Evolutionary conservation across 768 basidiomycete species (phyloP), one percentile per base, ranked within the genome.

Genomic region (Cystobasidiopsis lactophilus): DNA sequence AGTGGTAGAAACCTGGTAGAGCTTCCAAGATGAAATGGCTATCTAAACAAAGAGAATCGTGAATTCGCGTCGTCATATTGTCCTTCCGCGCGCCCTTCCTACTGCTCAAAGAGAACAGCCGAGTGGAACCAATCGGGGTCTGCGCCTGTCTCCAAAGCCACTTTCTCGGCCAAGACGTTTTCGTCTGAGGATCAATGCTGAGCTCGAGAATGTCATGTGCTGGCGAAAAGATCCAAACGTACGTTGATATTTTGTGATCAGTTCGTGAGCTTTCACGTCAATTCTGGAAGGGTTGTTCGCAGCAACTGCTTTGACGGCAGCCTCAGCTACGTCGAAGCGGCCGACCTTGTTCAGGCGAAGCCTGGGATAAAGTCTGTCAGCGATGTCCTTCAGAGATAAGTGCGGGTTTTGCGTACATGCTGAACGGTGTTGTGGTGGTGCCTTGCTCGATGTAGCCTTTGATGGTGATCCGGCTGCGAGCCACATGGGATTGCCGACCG

Each of bases 361-460:
- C 66, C 63, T 66, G 9, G 63, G 66, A 63, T 66, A 82, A n/a
- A 18, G 54, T 50, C 5, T 37, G 50, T 18, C 54, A 53, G 7
- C 44, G 48, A 26, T 13, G 7, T 26, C 45, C 5, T 4, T 43
- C 14, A 9, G 23, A 23, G 29, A 16, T 13, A 47, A 47, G 45
- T 7, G 23, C 23, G 26, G 30, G 29, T 30, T 47, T 47, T 24
- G 21, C 41, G 19, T 43, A 48, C 52, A 51, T 11, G 27, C 3
- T n/a, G 27, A 18, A 59, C 5, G 80, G 80, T 10, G 79, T 78
- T 23, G 82, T 85, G 18, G 82, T 84, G 1, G 79, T 47, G 14
- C 81, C 66, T 33, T 60, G 39, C 50, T 65, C 64, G 35, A 52
- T 51, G 58, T 62, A 59, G 21, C 53, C 57, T 18, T 2, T 0